Conservation (phyloP, 176 grass and related monocot species). For the Musa troglodytarum region DNA sequence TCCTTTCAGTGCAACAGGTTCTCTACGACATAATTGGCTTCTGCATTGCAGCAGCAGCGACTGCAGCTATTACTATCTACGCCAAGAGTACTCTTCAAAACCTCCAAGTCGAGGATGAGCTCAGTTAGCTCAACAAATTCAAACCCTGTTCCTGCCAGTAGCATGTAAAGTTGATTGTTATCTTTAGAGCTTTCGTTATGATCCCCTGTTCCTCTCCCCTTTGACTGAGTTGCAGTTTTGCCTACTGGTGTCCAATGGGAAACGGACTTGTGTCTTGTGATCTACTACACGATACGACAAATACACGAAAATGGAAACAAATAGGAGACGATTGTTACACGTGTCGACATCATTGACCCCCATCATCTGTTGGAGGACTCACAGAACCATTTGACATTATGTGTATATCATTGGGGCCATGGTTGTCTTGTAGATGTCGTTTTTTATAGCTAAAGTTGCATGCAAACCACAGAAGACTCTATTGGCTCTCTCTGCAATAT, state of each 20-base stretch:
- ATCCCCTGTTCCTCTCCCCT: too few species aligned
- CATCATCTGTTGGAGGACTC: too few species aligned
- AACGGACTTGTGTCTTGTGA: too few species aligned
- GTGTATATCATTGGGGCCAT: too few species aligned
- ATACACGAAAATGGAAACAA: neutral
- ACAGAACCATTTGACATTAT: too few species aligned
- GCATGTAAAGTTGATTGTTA: neutral
- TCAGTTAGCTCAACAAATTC: conserved; percentile 20
- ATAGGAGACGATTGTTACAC: neutral
- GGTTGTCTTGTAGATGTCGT: too few species aligned
- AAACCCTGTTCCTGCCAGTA: neutral
- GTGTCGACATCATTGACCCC: neutral
- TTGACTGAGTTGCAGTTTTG: too few species aligned
- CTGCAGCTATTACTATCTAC: conserved; percentile 92
- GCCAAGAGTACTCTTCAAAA: conserved; percentile 87
- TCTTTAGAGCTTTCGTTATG: neutral
- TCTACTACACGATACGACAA: too few species aligned
- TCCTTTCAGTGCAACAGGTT: conserved; percentile 81
- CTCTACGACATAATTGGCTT: conserved; percentile 85
- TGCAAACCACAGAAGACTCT: too few species aligned
- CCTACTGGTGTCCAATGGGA: too few species aligned
- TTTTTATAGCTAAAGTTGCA: too few species aligned
- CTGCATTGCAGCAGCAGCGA: conserved; percentile 61
- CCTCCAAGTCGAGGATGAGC: conserved; percentile 70
- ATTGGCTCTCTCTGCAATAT: too few species aligned